Base-by-base conservation (phyloP, 2,329 filamentous ascomycete species). In the Botryotinia convoluta region DNA sequence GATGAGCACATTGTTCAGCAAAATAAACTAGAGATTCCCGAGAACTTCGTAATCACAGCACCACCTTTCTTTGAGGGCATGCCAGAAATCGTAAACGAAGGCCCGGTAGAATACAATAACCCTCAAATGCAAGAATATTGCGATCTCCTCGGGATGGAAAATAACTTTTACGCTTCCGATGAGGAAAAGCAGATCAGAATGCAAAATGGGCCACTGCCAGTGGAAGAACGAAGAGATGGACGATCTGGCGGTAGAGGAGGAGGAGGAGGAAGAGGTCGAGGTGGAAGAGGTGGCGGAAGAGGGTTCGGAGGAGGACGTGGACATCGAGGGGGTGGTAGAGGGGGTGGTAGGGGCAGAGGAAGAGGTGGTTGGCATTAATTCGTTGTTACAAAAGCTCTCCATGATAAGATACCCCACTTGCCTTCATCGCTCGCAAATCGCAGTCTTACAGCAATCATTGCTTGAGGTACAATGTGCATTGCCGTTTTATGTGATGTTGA, bases 61-160 rank as follows among this genome's bases (percentile, higher is more conserved):
- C 92, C 94, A 1, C 85, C 90, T 3, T 92, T 94, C 76, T 86
- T 90, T 61, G 83, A 85, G 1, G 83, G 85, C 0, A 83, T 86
- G 10, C 88, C 90, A 0, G 87, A 91, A 76, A 85, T 84, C 37
- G 88, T 89, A 0, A 79, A 85, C 0, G 85, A 90, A n/a, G 87
- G 90, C 81, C 93, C 94, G 1, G 84, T 86, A 1, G 95, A 98
- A 82, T 95, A 95, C 81, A 93, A 90, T 6, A 98, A 96, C 79
- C 91, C 92, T 20, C 95, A 98, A 83, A 98, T 94, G 10, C 85
- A 84, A n/a, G 83, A 85, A 4, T 98, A 95, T 80, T 99, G 96
- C 82, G 85, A 90, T 72, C 83, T 98, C 72, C 79, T 98, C 1
- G 90, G 88, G 14, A 90, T 99, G 48, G 84, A 88, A 9, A 97